Evolutionary conservation across 2,329 filamentous ascomycete species (phyloP), one percentile per base, ranked within the genome.

Genomic region (Intubia oerlemansii): DNA sequence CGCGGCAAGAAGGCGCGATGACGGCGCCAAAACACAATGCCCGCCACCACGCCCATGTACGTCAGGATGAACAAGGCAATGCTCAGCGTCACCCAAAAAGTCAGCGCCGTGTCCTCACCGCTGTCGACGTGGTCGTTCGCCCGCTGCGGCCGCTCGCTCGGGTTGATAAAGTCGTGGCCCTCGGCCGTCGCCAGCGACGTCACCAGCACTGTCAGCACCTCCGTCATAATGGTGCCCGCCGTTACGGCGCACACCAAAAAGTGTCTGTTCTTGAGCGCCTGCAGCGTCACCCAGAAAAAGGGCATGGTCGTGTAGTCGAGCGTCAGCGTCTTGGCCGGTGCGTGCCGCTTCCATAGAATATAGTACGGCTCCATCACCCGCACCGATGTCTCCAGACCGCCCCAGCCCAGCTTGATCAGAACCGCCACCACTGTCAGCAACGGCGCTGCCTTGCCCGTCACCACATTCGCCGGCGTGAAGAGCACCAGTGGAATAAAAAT

Each of bases 281-380:
- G 57, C 25, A 74, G 39, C 0, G 71, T 65, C 14, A 77, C 58
- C 45, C 62, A 69, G 4, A 66, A 66, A 30, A 76, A 77, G 5
- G 75, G 70, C 39, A 76, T 63, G 17, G 70, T 70, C 1, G 71
- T 75, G 45, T 81, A 80, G 46, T 81, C 75, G 8, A 80, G 59
- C 0, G 67, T 71, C 6, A 81, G 57, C 2, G 66, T 72, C 37
- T 59, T 64, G 6, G 72, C 55, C 1, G 68, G 63, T 4, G 74
- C 73, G 37, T 74, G 64, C 4, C 75, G 62, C 29, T 56, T 56
- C 10, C 66, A 72, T 3, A 81, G 60, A 34, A 77, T 64, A 43
- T 72, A 77, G 42, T 75, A 81, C 2, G 75, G 75, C 45, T 80
- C 72, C 46, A 79, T 66, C 59, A 79, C 71, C 24, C 74, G 68